A percentile compares a stretch with the other conserved stretches of the same genome.
These are phyloP conservation scores for Schwanniomyces vanrijiae DNA, from an alignment of 805 yeast genomes.

Conservation along the genomic window DNA sequence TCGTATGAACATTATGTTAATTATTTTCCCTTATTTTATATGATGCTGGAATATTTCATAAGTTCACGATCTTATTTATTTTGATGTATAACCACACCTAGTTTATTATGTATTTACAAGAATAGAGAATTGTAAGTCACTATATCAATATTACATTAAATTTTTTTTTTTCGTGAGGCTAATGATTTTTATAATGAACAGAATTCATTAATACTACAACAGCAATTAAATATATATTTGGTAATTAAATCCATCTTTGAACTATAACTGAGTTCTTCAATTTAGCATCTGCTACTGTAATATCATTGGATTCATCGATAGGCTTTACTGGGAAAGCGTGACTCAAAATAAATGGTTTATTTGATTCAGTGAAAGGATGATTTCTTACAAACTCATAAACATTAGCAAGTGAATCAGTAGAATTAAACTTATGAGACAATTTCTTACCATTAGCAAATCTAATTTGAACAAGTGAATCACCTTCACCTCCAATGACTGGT, in stretches of 20 bases:
- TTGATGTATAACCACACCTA: neutral
- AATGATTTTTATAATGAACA: neutral
- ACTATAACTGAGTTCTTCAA: slow-evolving; percentile 83
- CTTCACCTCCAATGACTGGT: slow-evolving; percentile 33
- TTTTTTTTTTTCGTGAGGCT: neutral
- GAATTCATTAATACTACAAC: neutral
- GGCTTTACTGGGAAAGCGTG: slow-evolving; percentile 82
- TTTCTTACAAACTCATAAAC: slow-evolving; percentile 66
- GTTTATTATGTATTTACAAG: neutral
- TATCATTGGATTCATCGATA: slow-evolving; percentile 50
- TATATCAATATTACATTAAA: neutral
- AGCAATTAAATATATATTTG: neutral
- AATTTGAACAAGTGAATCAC: slow-evolving; percentile 80
- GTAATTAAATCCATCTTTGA: slow-evolving; percentile 68
- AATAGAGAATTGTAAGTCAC: neutral
- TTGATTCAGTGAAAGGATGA: slow-evolving; percentile 44
- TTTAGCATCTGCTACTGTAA: slow-evolving; percentile 71
- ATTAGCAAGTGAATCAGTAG: slow-evolving; percentile 61
- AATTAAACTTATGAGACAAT: slow-evolving; percentile 59
- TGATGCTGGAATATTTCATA: neutral
- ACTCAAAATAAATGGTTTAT: slow-evolving; percentile 62
- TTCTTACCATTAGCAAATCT: slow-evolving; percentile 83
- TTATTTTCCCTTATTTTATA: neutral
- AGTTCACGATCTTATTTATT: neutral
- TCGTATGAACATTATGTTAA: neutral